Percentiles rank a stretch among this genome's conserved stretches.
Conservation (phyloP, 164 flowering plant genomes). For the Buxus sempervirens region DNA sequence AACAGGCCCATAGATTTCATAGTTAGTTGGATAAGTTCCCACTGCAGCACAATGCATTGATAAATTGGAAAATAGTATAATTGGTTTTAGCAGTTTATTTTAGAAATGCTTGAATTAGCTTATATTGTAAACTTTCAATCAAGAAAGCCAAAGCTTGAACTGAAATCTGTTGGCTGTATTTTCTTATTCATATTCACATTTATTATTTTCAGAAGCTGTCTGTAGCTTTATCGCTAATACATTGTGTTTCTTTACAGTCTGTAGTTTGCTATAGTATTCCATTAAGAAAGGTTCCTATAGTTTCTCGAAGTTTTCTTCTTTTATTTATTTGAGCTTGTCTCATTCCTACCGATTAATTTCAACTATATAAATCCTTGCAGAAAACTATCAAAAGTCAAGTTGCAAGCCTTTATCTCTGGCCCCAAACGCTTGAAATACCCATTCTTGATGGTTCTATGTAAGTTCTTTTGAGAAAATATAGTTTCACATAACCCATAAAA, state of each 20-base stretch:
- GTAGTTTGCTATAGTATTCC: no score
- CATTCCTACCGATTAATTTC: not conserved
- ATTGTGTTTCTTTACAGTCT: no score
- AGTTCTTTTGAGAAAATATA: conserved; percentile 19
- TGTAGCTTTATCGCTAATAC: no score
- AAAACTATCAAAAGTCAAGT: conserved; percentile 59
- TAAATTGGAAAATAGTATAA: not conserved
- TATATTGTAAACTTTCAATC: no score
- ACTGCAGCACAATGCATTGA: not conserved
- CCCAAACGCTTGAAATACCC: conserved; percentile 66
- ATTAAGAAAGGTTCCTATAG: not conserved
- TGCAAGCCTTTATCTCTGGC: conserved; percentile 81
- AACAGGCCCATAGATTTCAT: no score
- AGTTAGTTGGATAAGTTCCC: no score
- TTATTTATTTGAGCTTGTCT: not conserved
- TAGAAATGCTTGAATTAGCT: no score
- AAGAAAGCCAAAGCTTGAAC: no score
- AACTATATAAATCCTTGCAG: conserved; percentile 33
- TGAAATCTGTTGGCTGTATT: no score
- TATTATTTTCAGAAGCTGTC: no score
- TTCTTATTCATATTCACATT: no score
- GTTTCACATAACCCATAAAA: not conserved
- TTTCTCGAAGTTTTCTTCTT: not conserved
- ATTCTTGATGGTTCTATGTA: conserved; percentile 74
- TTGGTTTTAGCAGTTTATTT: not conserved